A percentile compares a stretch with the other conserved stretches of the same genome.
These are phyloP conservation scores for Suillus discolor DNA, from an alignment of 768 basidiomycete species.

Conservation along the genomic window DNA sequence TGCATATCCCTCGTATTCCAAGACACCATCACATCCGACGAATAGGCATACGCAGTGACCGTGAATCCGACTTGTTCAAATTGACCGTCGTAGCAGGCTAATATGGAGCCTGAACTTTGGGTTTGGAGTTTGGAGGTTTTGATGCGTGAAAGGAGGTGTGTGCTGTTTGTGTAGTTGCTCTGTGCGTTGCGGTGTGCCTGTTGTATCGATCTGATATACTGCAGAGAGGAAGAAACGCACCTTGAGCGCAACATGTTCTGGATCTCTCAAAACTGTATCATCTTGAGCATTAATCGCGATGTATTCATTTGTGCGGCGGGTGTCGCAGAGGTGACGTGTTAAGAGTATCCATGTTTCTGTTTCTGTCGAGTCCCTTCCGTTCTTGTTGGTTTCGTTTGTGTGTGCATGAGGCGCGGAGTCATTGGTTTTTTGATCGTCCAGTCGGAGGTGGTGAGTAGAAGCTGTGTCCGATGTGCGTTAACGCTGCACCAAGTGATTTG, in stretches of 20 bases:
- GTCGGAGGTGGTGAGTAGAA: constrained; percentile 41
- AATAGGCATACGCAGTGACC: constrained; percentile 52
- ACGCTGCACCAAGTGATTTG: constrained; percentile 3
- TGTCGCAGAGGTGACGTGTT: constrained; percentile 70
- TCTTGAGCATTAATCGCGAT: constrained; percentile 54
- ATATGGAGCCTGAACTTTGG: constrained; percentile 43
- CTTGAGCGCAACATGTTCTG: constrained; percentile 40
- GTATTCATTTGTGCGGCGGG: constrained; percentile 62
- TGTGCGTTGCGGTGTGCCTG: constrained; percentile 20
- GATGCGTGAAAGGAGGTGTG: constrained; percentile 41
- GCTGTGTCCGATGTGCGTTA: constrained; percentile 25
- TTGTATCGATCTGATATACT: no score
- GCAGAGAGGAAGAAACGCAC: constrained; percentile 23
- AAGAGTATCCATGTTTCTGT: constrained; percentile 79
- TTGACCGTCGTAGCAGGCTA: constrained; percentile 71
- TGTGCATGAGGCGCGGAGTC: not conserved
- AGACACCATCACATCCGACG: constrained; percentile 31
- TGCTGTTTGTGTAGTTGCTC: constrained; percentile 43
- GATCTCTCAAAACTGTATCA: constrained; percentile 39
- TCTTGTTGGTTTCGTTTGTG: not conserved
- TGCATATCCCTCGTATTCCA: constrained; percentile 51
- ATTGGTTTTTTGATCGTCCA: constrained; percentile 34
- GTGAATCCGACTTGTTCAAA: constrained; percentile 66
- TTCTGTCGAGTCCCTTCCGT: not conserved
- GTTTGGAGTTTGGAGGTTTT: not conserved